Evolutionary conservation across 345 rosid species (phyloP).

Genomic region (Brassica carinata): DNA sequence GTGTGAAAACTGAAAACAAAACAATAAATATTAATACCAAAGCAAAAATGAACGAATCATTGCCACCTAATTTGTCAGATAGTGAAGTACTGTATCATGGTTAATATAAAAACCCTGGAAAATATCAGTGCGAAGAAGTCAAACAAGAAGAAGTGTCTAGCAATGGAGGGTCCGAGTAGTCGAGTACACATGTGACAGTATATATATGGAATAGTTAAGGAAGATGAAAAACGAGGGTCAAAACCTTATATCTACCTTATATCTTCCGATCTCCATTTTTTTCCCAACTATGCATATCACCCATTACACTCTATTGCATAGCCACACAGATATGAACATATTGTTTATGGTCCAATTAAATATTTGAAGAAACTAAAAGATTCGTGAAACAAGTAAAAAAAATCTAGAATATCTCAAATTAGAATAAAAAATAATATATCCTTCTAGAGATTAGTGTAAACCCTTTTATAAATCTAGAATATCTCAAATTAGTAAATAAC

Average conservation of each 20-base stretch:
- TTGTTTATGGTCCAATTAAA: too few species aligned
- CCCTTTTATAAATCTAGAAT: too few species aligned
- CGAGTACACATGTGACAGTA: not conserved
- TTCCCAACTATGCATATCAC: not conserved
- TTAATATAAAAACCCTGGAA: too few species aligned
- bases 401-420: too few species aligned
- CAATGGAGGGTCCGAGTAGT: constrained; percentile 6
- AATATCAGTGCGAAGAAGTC: constrained; percentile 16
- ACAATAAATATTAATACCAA: not conserved
- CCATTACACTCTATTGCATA: too few species aligned
- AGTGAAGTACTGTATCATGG: not conserved
- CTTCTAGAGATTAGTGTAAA: too few species aligned
- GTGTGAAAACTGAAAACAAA: not conserved
- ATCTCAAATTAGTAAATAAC: too few species aligned
- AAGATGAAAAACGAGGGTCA: not conserved
- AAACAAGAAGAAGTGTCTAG: constrained; percentile 1
- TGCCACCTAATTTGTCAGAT: too few species aligned
- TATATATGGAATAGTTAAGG: not conserved
- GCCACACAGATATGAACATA: too few species aligned
- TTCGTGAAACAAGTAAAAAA: too few species aligned
- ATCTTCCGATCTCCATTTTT: constrained; percentile 1
- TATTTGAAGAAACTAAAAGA: too few species aligned
- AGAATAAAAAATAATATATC: too few species aligned
- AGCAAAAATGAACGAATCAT: not conserved
- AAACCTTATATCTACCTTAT: not conserved